Percentiles rank a stretch among this genome's conserved stretches.
These are phyloP conservation scores for Harringtonia lauricola DNA, from an alignment of 2,329 filamentous ascomycete genomes.

Conservation along the genomic window DNA sequence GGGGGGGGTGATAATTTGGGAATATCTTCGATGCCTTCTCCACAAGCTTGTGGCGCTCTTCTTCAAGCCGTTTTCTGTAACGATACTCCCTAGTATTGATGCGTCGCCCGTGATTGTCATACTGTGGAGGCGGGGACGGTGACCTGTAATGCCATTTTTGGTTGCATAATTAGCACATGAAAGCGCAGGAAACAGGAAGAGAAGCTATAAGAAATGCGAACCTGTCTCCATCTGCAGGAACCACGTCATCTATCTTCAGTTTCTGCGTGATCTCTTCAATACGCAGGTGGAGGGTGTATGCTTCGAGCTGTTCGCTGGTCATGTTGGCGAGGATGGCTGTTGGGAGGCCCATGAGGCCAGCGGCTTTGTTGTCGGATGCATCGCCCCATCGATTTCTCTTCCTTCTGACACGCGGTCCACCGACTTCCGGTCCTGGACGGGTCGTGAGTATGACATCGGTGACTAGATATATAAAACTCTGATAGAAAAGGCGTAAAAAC, in stretches of 20 bases:
- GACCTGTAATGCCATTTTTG: conserved; percentile 46
- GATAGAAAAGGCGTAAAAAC: conserved; percentile 17
- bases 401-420: conserved; percentile 83
- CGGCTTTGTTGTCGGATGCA: conserved; percentile 95
- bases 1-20: conserved; percentile 96
- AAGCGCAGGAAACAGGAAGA: conserved; percentile 7
- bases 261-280: conserved; percentile 99
- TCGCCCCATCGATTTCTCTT: conserved; percentile 99
- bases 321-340: conserved; percentile 96
- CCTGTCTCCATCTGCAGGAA: conserved; percentile 93
- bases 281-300: conserved; percentile 89
- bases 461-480: neutral
- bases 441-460: neutral
- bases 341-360: conserved; percentile 91
- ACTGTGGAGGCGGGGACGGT: conserved; percentile 89
- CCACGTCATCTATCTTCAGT: conserved; percentile 96
- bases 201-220: conserved; percentile 33
- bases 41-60: conserved; percentile 96
- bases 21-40: conserved; percentile 99
- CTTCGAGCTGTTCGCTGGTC: conserved; percentile 96
- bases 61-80: conserved; percentile 94
- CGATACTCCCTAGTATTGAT: conserved; percentile 98
- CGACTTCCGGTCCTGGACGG: conserved; percentile 37
- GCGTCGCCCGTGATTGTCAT: conserved; percentile 98
- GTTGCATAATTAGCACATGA: neutral